Percentiles rank a stretch among this genome's conserved stretches.
phyloP scores from a whole-genome alignment of 2,329 filamentous ascomycete species.

The Rhytidhysteron rufulum region DNA sequence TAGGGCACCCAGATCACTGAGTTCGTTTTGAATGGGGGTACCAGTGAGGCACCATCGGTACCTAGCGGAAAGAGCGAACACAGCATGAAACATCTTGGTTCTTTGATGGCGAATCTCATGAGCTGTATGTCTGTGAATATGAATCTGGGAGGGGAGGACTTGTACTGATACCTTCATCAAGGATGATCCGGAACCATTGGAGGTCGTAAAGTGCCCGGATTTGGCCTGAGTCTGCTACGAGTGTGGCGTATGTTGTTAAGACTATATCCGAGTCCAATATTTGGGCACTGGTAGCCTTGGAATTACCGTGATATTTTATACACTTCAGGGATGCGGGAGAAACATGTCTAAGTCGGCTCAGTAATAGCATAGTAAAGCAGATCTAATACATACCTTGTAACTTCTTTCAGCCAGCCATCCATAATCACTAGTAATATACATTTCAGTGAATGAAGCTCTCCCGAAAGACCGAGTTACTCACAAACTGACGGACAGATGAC shows the following conservation, averaged over 20 bases:
- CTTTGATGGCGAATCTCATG: slow-evolving; percentile 2
- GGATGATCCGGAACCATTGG: slow-evolving; percentile 45
- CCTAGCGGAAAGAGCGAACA: neutral
- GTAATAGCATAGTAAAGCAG: neutral
- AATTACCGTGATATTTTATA: slow-evolving; percentile 5
- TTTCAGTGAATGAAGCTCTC: neutral
- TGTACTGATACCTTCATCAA: slow-evolving; percentile 45
- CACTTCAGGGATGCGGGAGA: neutral
- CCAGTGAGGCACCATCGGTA: slow-evolving; percentile 4
- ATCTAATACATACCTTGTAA: slow-evolving; percentile 20
- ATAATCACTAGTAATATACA: slow-evolving; percentile 3
- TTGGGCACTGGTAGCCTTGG: slow-evolving; percentile 1
- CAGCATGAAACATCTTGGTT: neutral
- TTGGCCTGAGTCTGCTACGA: slow-evolving; percentile 33
- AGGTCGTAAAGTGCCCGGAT: slow-evolving; percentile 30
- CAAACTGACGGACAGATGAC: slow-evolving; percentile 43
- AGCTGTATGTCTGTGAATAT: slow-evolving; percentile 1
- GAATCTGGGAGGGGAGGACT: neutral
- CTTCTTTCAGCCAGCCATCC: slow-evolving; percentile 7
- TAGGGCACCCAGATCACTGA: slow-evolving; percentile 37
- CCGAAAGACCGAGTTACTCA: slow-evolving; percentile 19
- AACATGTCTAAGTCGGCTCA: slow-evolving; percentile 3
- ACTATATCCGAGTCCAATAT: slow-evolving; percentile 6
- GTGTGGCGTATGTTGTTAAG: slow-evolving; percentile 45
- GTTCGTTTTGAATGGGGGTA: slow-evolving; percentile 14